Evolutionary conservation across 331 rosid genomes (phyloP).

Genomic region (Quercus phellos): DNA sequence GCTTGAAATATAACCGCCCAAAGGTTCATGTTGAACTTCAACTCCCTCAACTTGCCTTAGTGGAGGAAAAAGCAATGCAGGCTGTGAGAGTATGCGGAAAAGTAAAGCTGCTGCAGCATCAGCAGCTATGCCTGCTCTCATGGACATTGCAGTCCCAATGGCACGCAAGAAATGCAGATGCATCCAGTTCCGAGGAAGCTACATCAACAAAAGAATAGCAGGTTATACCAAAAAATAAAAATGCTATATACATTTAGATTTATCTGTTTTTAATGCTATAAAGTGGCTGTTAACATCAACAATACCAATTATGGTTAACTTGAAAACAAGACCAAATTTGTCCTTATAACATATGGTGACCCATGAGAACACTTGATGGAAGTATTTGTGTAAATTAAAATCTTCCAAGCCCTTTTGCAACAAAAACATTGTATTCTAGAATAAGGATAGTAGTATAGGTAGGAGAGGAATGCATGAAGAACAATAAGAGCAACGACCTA

Average conservation of each 20-base stretch:
- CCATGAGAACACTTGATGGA: no score
- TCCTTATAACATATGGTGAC: no score
- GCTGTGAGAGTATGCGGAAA: slow-evolving; percentile 89
- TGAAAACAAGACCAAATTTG: no score
- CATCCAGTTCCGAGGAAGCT: slow-evolving; percentile 99
- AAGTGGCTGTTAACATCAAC: no score
- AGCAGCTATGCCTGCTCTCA: slow-evolving; percentile 92
- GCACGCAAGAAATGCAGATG: slow-evolving; percentile 96
- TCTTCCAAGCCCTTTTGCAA: no score
- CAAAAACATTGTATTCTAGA: no score
- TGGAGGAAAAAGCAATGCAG: slow-evolving; percentile 91
- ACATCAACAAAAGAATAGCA: slow-evolving; percentile 18
- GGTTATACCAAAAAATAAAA: not conserved
- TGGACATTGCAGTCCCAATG: slow-evolving; percentile 95
- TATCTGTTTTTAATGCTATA: not conserved
- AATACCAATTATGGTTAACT: no score
- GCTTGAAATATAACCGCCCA: slow-evolving; percentile 64
- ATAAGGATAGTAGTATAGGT: no score
- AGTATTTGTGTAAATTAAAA: no score
- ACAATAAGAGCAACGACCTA: no score
- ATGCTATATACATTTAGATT: not conserved
- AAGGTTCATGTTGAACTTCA: slow-evolving; percentile 71
- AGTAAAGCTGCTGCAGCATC: slow-evolving; percentile 97
- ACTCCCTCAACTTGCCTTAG: slow-evolving; percentile 84
- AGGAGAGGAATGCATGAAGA: no score